These are phyloP conservation scores for Chaetoceros tenuissimus DNA, from an alignment of 108 stramenopile genomes.

Conservation along the genomic window DNA sequence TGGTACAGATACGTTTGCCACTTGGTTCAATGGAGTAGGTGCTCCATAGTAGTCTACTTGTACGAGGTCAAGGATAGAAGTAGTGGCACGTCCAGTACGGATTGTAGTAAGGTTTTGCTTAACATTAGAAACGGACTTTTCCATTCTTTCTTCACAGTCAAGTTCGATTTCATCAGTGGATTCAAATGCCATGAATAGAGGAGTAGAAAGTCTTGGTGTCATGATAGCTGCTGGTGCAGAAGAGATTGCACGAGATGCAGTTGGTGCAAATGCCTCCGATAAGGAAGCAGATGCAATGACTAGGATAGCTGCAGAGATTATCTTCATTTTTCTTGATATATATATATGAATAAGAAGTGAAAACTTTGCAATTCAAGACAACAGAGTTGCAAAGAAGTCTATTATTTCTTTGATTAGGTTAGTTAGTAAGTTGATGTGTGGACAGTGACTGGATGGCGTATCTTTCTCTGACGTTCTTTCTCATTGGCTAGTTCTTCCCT, in stretches of 20 bases:
- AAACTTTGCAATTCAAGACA: not conserved
- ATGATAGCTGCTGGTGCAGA: too few relatives aligned
- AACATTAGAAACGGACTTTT: slow-evolving; percentile 74
- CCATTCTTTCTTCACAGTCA: slow-evolving; percentile 79
- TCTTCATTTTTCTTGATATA: slow-evolving; percentile 6
- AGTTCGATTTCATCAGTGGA: slow-evolving; percentile 25
- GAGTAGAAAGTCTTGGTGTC: not conserved
- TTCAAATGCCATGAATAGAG: slow-evolving; percentile 15
- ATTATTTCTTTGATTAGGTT: not conserved
- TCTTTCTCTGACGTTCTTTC: too few relatives aligned
- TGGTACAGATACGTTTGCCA: slow-evolving; percentile 81
- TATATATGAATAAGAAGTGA: not conserved
- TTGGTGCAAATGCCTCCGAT: slow-evolving; percentile 10
- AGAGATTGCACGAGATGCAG: too few relatives aligned
- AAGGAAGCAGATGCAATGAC: slow-evolving; percentile 5
- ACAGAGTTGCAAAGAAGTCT: not conserved
- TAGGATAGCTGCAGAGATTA: slow-evolving; percentile 1
- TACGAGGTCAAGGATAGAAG: slow-evolving; percentile 85
- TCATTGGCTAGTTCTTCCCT: too few relatives aligned
- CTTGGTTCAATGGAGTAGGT: slow-evolving; percentile 84
- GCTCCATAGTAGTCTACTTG: slow-evolving; percentile 87
- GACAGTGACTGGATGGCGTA: too few relatives aligned
- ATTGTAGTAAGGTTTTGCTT: slow-evolving; percentile 64
- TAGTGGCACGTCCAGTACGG: slow-evolving; percentile 87
- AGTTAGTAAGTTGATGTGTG: too few relatives aligned